Evolutionary conservation across 192 early-diverging fungal genomes (phyloP).

Genomic region (Umbelopsis isabellina): DNA sequence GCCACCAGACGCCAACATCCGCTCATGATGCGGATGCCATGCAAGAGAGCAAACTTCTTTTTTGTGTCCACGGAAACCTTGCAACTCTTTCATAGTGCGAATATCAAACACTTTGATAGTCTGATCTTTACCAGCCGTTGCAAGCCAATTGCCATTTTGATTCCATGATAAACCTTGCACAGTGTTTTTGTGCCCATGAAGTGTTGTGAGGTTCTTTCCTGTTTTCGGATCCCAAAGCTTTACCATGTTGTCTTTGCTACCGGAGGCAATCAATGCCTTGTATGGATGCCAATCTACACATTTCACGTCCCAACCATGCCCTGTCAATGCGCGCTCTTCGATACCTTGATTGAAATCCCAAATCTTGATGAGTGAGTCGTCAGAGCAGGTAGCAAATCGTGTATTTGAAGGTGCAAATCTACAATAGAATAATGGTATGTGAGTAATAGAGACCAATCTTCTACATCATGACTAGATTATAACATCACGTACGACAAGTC

Average conservation of each 20-base stretch:
- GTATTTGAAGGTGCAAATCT: slow-evolving; percentile 91
- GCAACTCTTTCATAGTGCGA: slow-evolving; percentile 88
- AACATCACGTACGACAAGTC: slow-evolving; percentile 67
- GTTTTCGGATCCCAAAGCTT: slow-evolving; percentile 98
- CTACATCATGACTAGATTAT: background rate
- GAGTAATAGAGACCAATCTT: too few species aligned
- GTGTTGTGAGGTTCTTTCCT: slow-evolving; percentile 80
- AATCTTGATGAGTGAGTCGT: slow-evolving; percentile 94
- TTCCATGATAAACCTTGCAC: slow-evolving; percentile 93
- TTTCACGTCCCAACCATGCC: slow-evolving; percentile 98
- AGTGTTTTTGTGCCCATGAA: slow-evolving; percentile 94
- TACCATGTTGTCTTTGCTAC: slow-evolving; percentile 93
- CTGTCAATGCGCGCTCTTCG: slow-evolving; percentile 79
- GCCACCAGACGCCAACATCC: slow-evolving; percentile 87
- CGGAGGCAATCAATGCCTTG: slow-evolving; percentile 90
- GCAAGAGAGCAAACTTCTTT: slow-evolving; percentile 88
- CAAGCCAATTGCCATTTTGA: slow-evolving; percentile 96
- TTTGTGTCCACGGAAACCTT: slow-evolving; percentile 82
- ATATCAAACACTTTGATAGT: slow-evolving; percentile 94
- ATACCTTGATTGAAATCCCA: slow-evolving; percentile 90
- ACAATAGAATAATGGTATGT: slow-evolving; percentile 8
- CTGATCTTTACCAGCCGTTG: slow-evolving; percentile 89
- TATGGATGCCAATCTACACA: slow-evolving; percentile 97
- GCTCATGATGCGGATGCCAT: slow-evolving; percentile 97
- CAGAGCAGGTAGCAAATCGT: slow-evolving; percentile 94